Conservation (phyloP, 1,284 basidiomycete genomes). For the Ganoderma leucocontextum region DNA sequence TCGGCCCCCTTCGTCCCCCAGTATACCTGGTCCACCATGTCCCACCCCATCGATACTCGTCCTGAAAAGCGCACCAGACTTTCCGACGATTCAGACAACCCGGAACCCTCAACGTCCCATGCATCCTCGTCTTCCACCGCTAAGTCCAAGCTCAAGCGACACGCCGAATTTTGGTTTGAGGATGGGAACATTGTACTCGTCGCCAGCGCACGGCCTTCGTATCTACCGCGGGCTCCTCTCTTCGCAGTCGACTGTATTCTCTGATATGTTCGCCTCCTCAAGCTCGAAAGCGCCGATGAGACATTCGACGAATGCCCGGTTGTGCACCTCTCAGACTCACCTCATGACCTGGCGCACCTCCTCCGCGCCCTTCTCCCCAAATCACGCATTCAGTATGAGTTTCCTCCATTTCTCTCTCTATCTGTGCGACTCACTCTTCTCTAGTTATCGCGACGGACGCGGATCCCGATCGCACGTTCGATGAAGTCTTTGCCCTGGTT, state of each 20-base stretch:
- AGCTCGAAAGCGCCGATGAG: slow-evolving; percentile 18
- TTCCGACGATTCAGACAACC: neutral
- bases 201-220: slow-evolving; percentile 21
- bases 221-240: slow-evolving; percentile 32
- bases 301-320: slow-evolving; percentile 24
- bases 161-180: slow-evolving; percentile 22
- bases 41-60: neutral
- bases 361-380: slow-evolving; percentile 9
- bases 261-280: slow-evolving; percentile 30
- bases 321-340: slow-evolving; percentile 25
- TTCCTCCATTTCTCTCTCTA: neutral
- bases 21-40: neutral
- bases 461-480: neutral
- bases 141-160: neutral
- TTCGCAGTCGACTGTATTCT: slow-evolving; percentile 28
- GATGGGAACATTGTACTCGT: slow-evolving; percentile 36
- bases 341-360: slow-evolving; percentile 19
- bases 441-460: neutral
- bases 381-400: neutral
- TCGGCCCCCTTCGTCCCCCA: too few relatives aligned
- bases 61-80: neutral
- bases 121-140: too few relatives aligned
- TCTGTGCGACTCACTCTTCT: too few relatives aligned
- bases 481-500: neutral
- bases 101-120: neutral